Evolutionary conservation across 352 stramenopile genomes (phyloP).

Genomic region (Globisporangium orthogonon): DNA sequence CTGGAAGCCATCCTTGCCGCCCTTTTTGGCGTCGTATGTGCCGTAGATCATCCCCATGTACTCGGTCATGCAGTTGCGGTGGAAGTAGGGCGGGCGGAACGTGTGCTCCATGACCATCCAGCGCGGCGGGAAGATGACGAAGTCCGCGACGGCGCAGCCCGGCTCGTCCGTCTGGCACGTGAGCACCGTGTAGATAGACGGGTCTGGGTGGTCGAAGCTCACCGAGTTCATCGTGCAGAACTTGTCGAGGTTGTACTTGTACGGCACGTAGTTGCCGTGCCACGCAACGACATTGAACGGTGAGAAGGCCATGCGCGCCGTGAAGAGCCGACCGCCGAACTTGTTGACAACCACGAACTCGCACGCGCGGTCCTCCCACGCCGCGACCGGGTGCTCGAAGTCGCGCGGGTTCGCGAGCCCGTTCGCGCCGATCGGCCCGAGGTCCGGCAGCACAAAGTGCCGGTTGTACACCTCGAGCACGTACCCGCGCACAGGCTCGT

Average conservation of each 20-base stretch:
- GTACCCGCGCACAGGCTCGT: slow-evolving; percentile 88
- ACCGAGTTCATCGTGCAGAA: slow-evolving; percentile 96
- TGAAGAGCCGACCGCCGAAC: slow-evolving; percentile 90
- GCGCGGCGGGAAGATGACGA: slow-evolving; percentile 96
- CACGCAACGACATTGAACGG: slow-evolving; percentile 98
- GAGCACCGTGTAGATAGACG: slow-evolving; percentile 97
- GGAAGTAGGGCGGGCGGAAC: slow-evolving; percentile 91
- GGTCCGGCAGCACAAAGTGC: slow-evolving; percentile 93
- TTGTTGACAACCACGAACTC: slow-evolving; percentile 74
- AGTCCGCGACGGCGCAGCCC: slow-evolving; percentile 93
- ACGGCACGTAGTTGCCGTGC: slow-evolving; percentile 97
- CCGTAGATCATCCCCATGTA: slow-evolving; percentile 98
- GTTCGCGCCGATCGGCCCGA: slow-evolving; percentile 95
- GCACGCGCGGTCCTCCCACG: slow-evolving; percentile 84
- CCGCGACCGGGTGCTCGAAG: slow-evolving; percentile 90
- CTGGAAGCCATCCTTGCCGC: slow-evolving; percentile 82
- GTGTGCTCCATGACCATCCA: slow-evolving; percentile 93
- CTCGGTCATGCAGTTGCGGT: slow-evolving; percentile 97
- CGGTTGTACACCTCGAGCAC: slow-evolving; percentile 94
- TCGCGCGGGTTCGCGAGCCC: slow-evolving; percentile 94
- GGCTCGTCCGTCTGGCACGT: slow-evolving; percentile 91
- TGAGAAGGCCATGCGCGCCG: slow-evolving; percentile 73
- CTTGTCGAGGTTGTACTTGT: slow-evolving; percentile 95
- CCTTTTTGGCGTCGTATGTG: slow-evolving; percentile 94
- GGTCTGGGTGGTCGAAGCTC: slow-evolving; percentile 95